Percentiles rank a stretch among this genome's conserved stretches.
Evolutionary conservation across 805 yeast species (phyloP).

Genomic region (Starmerella stellata): DNA sequence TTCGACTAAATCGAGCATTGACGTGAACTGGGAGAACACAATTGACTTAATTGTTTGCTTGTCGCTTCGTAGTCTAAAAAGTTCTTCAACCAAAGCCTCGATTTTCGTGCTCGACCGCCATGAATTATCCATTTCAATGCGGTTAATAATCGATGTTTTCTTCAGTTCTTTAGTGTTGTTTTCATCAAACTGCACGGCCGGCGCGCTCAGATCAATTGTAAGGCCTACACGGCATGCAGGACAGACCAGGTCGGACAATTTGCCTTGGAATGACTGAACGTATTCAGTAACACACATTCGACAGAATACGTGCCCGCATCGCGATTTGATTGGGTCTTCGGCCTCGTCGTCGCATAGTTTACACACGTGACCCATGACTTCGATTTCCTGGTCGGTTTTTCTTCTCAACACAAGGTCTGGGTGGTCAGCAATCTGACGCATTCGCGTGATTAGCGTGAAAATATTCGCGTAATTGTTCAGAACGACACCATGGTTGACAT

Average conservation of each 20-base stretch:
- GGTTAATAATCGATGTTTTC: slow-evolving; percentile 56
- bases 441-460: slow-evolving; percentile 84
- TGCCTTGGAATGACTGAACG: slow-evolving; percentile 54
- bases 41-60: slow-evolving; percentile 80
- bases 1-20: slow-evolving; percentile 88
- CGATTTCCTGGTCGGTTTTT: slow-evolving; percentile 22
- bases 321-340: slow-evolving; percentile 88
- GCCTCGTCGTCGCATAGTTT: slow-evolving; percentile 95
- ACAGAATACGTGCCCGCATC: slow-evolving; percentile 87
- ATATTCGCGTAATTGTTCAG: slow-evolving; percentile 92
- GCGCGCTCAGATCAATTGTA: slow-evolving; percentile 75
- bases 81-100: slow-evolving; percentile 87
- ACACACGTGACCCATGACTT: slow-evolving; percentile 52
- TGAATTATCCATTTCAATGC: slow-evolving; percentile 63
- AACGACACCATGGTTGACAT: slow-evolving; percentile 91
- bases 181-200: slow-evolving; percentile 45
- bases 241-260: slow-evolving; percentile 45
- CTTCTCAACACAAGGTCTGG: slow-evolving; percentile 84
- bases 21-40: slow-evolving; percentile 92
- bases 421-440: slow-evolving; percentile 97
- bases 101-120: slow-evolving; percentile 95
- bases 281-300: slow-evolving; percentile 84
- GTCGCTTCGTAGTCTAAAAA: slow-evolving; percentile 72
- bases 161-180: slow-evolving; percentile 25
- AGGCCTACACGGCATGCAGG: slow-evolving; percentile 93